Percentiles rank a stretch among this genome's conserved stretches.
Evolutionary conservation across 2,329 filamentous ascomycete species (phyloP).

Genomic region (Grosmannia huntii): DNA sequence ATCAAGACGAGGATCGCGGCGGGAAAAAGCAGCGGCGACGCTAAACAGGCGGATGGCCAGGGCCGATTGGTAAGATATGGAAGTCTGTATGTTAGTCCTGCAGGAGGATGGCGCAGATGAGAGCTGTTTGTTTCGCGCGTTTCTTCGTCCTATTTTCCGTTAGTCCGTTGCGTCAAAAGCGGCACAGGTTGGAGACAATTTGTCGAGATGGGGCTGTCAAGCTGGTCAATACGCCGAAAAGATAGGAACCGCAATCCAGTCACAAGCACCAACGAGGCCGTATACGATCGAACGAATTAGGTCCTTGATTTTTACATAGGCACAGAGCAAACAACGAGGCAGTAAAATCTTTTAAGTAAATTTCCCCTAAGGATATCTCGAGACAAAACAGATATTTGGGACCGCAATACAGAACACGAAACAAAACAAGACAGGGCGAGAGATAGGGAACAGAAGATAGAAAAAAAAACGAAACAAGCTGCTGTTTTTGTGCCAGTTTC

Average conservation of each 20-base stretch:
- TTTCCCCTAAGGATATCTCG: background rate
- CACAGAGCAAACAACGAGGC: background rate
- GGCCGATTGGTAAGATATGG: background rate
- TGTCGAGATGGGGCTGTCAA: background rate
- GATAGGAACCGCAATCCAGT: background rate
- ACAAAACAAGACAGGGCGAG: background rate
- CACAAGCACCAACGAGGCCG: background rate
- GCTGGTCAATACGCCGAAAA: background rate
- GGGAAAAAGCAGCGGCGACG: slow-evolving; percentile 54
- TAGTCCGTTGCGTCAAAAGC: background rate
- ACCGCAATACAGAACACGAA: background rate
- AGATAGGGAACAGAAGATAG: background rate
- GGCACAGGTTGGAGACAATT: background rate
- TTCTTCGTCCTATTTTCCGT: background rate
- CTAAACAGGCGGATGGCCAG: slow-evolving; percentile 11
- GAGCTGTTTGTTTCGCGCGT: background rate
- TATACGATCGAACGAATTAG: background rate
- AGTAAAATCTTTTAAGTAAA: background rate
- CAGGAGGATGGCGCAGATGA: background rate
- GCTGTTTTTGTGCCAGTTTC: background rate
- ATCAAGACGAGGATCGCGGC: slow-evolving; percentile 67
- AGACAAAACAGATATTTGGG: background rate
- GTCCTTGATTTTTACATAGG: background rate
- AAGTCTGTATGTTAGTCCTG: background rate
- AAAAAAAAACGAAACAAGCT: background rate